Evolutionary conservation across 192 early-diverging fungal species (phyloP).

Genomic region (Coemansia sp.): DNA sequence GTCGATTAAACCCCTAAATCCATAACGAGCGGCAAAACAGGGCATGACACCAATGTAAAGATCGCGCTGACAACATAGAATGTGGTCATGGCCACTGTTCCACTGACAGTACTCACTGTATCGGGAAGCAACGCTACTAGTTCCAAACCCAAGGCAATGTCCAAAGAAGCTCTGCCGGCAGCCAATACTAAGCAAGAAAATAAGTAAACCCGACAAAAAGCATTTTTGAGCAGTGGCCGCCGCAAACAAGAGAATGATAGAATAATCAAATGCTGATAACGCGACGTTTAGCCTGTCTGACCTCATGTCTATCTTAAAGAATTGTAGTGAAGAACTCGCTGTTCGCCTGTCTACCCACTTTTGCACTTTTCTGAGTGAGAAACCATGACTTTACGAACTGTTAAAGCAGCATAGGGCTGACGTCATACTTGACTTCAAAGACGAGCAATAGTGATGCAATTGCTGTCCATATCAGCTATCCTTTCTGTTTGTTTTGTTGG

Average conservation of each 20-base stretch:
- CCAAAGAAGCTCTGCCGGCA: background rate
- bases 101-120: background rate
- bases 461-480: no score
- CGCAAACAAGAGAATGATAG: slow-evolving; percentile 42
- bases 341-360: background rate
- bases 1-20: background rate
- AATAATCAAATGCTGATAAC: slow-evolving; percentile 12
- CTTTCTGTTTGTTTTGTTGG: no score
- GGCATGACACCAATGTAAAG: background rate
- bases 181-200: slow-evolving; percentile 9
- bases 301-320: slow-evolving; percentile 35
- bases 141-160: background rate
- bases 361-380: no score
- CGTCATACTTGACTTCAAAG: no score
- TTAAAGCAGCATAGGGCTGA: no score
- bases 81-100: background rate
- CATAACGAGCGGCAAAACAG: background rate
- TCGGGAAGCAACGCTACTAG: background rate
- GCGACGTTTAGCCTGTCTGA: slow-evolving; percentile 30
- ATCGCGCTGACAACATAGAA: background rate
- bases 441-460: no score
- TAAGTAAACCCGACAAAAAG: slow-evolving; percentile 48
- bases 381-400: no score
- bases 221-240: slow-evolving; percentile 39
- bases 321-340: background rate